These are phyloP conservation scores for Elongisporangium senticosum DNA, from an alignment of 352 stramenopile species.

Conservation along the genomic window DNA sequence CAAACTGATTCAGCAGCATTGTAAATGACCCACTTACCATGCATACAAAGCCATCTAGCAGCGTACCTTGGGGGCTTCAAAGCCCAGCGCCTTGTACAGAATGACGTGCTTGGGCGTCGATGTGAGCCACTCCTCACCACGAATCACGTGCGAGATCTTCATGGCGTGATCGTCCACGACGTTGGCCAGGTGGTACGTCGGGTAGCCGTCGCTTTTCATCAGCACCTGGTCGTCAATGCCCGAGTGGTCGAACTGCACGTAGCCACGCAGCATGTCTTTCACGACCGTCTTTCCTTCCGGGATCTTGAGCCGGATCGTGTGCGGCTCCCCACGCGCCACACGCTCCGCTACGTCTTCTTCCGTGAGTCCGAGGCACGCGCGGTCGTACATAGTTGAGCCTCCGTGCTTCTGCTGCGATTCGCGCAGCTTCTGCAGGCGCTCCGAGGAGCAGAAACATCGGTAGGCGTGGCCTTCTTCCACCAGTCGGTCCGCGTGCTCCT, in stretches of 20 bases:
- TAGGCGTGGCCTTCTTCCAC: conserved; percentile 93
- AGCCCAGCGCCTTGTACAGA: conserved; percentile 87
- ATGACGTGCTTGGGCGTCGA: conserved; percentile 90
- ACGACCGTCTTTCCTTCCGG: conserved; percentile 89
- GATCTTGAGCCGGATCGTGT: conserved; percentile 96
- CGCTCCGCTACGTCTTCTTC: conserved; percentile 86
- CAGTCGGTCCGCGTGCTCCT: conserved; percentile 85
- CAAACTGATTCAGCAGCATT: conserved; percentile 47
- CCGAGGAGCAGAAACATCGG: conserved; percentile 95
- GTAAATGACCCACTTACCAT: conserved; percentile 1
- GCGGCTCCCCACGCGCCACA: conserved; percentile 80
- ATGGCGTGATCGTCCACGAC: conserved; percentile 97
- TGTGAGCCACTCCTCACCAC: conserved; percentile 93
- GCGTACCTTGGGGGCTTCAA: conserved; percentile 51
- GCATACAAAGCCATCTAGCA: background rate
- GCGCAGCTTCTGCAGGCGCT: conserved; percentile 90
- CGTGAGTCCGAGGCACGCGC: conserved; percentile 92
- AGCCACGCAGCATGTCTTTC: conserved; percentile 94
- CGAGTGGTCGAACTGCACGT: conserved; percentile 86
- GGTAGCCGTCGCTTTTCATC: conserved; percentile 92
- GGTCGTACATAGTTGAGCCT: conserved; percentile 96
- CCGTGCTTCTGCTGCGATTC: conserved; percentile 87
- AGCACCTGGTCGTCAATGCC: conserved; percentile 89
- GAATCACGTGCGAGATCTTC: conserved; percentile 97
- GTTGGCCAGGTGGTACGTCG: conserved; percentile 91